These are phyloP conservation scores for Hypoxylon sp. DNA, from an alignment of 2,329 filamentous ascomycete species.

Conservation along the genomic window DNA sequence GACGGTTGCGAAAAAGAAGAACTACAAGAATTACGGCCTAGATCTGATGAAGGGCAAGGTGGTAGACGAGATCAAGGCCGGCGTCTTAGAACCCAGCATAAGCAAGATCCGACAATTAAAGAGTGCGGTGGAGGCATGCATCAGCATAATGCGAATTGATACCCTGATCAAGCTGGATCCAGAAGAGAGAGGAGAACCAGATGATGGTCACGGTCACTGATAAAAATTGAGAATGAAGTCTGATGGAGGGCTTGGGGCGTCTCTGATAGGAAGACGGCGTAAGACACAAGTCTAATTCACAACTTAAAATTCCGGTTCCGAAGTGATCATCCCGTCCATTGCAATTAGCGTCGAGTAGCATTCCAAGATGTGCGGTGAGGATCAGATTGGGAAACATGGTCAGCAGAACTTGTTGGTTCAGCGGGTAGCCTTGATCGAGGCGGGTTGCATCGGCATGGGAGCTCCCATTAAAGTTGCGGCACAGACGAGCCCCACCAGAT, in stretches of 20 bases:
- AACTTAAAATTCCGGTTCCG: constrained; percentile 29
- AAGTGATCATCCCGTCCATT: constrained; percentile 17
- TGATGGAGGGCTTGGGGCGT: constrained; percentile 43
- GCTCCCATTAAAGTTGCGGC: constrained; percentile 4
- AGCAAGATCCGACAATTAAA: constrained; percentile 99
- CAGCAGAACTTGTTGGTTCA: constrained; percentile 18
- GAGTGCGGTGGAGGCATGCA: constrained; percentile 97
- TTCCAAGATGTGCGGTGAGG: constrained; percentile 24
- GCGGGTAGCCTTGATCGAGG: constrained; percentile 23
- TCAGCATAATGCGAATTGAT: constrained; percentile 99
- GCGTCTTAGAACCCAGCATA: constrained; percentile 96
- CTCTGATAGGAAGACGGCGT: constrained; percentile 35
- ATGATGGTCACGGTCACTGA: constrained; percentile 90
- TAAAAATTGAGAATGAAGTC: constrained; percentile 39
- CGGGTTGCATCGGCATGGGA: constrained; percentile 46
- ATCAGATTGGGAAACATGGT: constrained; percentile 25
- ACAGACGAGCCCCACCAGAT: constrained; percentile 29
- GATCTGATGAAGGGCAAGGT: constrained; percentile 92
- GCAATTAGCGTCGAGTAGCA: constrained; percentile 23
- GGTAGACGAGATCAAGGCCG: constrained; percentile 92
- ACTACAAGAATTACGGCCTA: constrained; percentile 98
- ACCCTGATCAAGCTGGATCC: constrained; percentile 98
- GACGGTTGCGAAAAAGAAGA: constrained; percentile 91
- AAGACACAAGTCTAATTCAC: constrained; percentile 41
- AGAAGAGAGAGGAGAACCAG: constrained; percentile 79